Percentiles rank a stretch among this genome's conserved stretches.
phyloP scores from a whole-genome alignment of 208 protist species.

The Leishmania lainsoni region DNA sequence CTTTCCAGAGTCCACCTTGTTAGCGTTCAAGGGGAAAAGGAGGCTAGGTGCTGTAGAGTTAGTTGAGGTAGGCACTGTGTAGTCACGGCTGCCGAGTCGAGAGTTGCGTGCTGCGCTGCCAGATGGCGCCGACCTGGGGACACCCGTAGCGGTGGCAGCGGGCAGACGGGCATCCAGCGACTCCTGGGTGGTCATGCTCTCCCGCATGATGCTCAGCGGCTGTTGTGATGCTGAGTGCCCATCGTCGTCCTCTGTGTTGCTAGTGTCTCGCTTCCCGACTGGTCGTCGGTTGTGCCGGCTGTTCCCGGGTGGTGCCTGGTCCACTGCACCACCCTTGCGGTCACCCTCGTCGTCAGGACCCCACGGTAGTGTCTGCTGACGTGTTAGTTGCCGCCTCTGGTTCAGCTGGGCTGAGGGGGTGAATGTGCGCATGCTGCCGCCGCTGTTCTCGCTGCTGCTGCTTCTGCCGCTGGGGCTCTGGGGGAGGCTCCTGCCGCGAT shows the following conservation, averaged over 20 bases:
- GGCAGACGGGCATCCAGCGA: slow-evolving; percentile 2
- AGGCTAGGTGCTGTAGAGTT: background rate
- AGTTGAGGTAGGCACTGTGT: slow-evolving; percentile 4
- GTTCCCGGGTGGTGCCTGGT: background rate
- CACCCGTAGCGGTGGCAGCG: background rate
- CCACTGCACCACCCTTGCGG: background rate
- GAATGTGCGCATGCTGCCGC: background rate
- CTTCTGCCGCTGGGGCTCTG: background rate
- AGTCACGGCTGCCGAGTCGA: slow-evolving; percentile 17
- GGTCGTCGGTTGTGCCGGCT: background rate
- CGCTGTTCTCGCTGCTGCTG: background rate
- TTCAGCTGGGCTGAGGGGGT: background rate
- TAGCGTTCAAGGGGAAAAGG: background rate
- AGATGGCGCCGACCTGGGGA: background rate
- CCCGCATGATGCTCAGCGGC: slow-evolving; percentile 21
- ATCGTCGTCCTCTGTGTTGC: slow-evolving; percentile 8
- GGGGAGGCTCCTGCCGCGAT: background rate
- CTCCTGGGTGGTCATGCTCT: slow-evolving; percentile 9
- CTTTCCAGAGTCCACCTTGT: background rate
- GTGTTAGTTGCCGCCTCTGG: background rate
- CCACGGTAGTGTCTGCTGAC: background rate
- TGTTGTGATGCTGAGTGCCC: slow-evolving; percentile 2
- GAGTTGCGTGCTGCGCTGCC: background rate
- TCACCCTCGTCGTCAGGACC: background rate
- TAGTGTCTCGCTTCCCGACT: background rate